Evolutionary conservation across 1,139 yeast species (phyloP), one percentile per base, ranked within the genome.

Genomic region (Candida gigantensis): DNA sequence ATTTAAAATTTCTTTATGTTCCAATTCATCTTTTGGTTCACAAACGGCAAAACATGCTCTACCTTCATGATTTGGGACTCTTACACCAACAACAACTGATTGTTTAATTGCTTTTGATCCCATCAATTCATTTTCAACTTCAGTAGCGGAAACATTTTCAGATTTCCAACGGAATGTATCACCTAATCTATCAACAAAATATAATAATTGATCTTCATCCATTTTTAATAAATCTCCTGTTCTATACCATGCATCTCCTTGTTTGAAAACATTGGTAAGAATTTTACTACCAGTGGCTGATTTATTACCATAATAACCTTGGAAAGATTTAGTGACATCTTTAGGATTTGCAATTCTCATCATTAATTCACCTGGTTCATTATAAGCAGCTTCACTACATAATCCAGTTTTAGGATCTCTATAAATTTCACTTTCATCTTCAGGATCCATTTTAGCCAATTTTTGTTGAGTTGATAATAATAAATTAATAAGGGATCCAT

Each of bases 161-260:
- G 95, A 85, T 63, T 89, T 90, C 97, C 97, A 92, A 50, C 98
- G 76, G 69, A 85, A 92, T 0, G 97, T 90, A 57, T 92, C 98
- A 26, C 98, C 98, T 55, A 90, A 67, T 53, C 98, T 71, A 64
- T 90, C 98, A 33, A 88, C 89, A 60, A 92, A 92, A 61, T 84
- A 88, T 52, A 85, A 69, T 49, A 84, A 66, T 1, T 89, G 85
- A 47, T 83, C 76, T 23, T 68, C 68, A 57, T 89, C 96, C 57
- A 72, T 66, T 50, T 69, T 78, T 53, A 90, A 69, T 49, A 92
- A 69, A 58, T 92, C 98, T 30, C 97, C 97, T 25, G 87, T 77
- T 55, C 97, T 74, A 52, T 84, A 83, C 84, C 89, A 92, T 0
- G 95, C 95, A 58, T 92, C 98, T 19, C 96, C 97, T 54, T 84